These are phyloP conservation scores for Periglandula ipomoeae DNA, from an alignment of 2,329 filamentous ascomycete genomes.

Conservation along the genomic window DNA sequence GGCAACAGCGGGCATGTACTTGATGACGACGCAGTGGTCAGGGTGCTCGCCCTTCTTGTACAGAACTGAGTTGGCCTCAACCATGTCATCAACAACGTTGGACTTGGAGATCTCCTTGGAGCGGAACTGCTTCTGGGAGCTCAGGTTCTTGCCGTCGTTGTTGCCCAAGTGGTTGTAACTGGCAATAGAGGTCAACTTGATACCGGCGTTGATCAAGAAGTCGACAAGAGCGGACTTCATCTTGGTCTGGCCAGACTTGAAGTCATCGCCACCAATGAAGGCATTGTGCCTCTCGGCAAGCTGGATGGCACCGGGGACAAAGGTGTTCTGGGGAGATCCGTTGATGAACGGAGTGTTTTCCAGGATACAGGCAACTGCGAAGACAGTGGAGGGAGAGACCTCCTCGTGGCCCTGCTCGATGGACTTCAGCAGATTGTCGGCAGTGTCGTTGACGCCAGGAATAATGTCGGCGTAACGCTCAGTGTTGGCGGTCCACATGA, in stretches of 20 bases:
- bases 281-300: constrained; percentile 79
- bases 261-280: constrained; percentile 96
- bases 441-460: constrained; percentile 88
- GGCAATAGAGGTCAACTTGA: constrained; percentile 96
- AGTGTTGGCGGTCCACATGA: constrained; percentile 98
- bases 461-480: constrained; percentile 90
- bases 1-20: constrained; percentile 98
- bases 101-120: constrained; percentile 99
- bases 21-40: constrained; percentile 98
- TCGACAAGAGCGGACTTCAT: constrained; percentile 99
- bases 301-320: constrained; percentile 85
- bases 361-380: constrained; percentile 88
- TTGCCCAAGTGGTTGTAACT: constrained; percentile 99
- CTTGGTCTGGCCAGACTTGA: constrained; percentile 99
- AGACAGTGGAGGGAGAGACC: constrained; percentile 90
- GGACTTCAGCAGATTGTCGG: constrained; percentile 81
- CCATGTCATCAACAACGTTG: constrained; percentile 99
- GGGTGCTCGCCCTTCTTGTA: constrained; percentile 92
- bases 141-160: constrained; percentile 98
- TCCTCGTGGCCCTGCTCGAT: constrained; percentile 84
- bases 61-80: constrained; percentile 84
- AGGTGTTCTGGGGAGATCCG: constrained; percentile 97
- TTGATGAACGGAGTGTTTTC: constrained; percentile 95
- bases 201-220: constrained; percentile 96
- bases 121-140: constrained; percentile 95